Evolutionary conservation across 306 rosid genomes (phyloP).

Genomic region (Glycyrrhiza uralensis): DNA sequence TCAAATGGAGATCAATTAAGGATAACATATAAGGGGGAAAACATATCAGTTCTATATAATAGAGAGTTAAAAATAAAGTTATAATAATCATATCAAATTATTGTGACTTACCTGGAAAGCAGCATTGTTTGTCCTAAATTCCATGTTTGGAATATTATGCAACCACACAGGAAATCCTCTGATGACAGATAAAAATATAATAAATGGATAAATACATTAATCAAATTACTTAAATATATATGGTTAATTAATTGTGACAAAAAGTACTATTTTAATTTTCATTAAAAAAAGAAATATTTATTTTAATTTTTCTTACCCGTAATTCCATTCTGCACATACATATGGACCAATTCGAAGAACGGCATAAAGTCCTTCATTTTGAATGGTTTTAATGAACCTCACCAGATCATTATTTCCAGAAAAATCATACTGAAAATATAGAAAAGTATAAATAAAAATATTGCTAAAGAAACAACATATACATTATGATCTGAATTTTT

Average conservation of each 20-base stretch:
- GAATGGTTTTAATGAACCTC: conserved; percentile 33
- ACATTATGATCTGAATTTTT: no score
- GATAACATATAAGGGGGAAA: no score
- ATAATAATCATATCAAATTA: no score
- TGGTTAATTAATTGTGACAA: no score
- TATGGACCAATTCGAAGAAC: conserved; percentile 58
- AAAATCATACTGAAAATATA: conserved; percentile 37
- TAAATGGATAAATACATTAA: background rate
- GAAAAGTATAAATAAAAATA: background rate
- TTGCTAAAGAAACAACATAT: no score
- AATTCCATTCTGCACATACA: conserved; percentile 52
- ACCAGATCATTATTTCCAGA: conserved; percentile 25
- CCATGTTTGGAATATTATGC: conserved; percentile 32
- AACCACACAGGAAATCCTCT: conserved; percentile 58
- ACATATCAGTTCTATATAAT: no score
- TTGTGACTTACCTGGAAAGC: conserved; percentile 23
- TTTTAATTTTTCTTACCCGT: conserved; percentile 37
- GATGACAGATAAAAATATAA: background rate
- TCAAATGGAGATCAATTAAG: background rate
- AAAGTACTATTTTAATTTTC: no score
- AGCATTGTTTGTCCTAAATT: conserved; percentile 34
- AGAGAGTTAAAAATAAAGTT: no score
- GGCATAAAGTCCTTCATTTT: conserved; percentile 19
- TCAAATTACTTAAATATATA: background rate
- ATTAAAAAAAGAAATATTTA: no score